phyloP scores from a whole-genome alignment of 225 moss, liverwort and hornwort species.

The Lunularia cruciata region DNA sequence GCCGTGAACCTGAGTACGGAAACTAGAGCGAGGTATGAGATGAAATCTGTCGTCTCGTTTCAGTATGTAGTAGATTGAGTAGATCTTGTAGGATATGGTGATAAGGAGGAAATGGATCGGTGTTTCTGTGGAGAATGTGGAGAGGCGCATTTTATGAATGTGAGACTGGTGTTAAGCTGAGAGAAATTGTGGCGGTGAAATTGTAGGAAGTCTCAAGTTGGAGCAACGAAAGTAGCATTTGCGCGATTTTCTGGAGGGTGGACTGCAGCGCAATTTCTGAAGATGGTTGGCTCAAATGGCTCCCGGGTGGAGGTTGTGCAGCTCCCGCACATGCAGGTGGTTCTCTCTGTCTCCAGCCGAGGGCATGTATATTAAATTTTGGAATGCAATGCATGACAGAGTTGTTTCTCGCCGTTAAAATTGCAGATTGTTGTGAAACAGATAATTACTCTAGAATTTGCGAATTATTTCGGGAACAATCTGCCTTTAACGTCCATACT shows the following conservation, averaged over 20 bases:
- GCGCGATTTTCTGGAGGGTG: slow-evolving; percentile 11
- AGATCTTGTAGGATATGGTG: too few species aligned
- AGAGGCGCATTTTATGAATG: too few species aligned
- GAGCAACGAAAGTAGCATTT: neutral
- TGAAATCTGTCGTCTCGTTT: neutral
- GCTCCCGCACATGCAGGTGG: slow-evolving; percentile 5
- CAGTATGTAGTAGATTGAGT: neutral
- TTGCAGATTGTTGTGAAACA: neutral
- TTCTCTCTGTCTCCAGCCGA: neutral
- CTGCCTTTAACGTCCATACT: neutral
- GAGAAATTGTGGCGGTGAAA: neutral
- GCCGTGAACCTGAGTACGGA: neutral
- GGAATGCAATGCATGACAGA: neutral
- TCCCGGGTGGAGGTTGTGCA: neutral
- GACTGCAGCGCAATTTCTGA: slow-evolving; percentile 16
- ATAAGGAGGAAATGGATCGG: neutral
- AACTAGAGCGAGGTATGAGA: neutral
- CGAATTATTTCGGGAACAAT: neutral
- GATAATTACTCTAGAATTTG: neutral
- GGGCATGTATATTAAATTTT: neutral
- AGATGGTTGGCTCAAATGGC: neutral
- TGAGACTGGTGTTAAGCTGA: neutral
- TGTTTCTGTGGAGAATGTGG: neutral
- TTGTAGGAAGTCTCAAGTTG: slow-evolving; percentile 12
- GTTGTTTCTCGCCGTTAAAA: neutral